Base-by-base conservation (phyloP, 2,329 filamentous ascomycete species). In the Cytospora schulzeri region DNA sequence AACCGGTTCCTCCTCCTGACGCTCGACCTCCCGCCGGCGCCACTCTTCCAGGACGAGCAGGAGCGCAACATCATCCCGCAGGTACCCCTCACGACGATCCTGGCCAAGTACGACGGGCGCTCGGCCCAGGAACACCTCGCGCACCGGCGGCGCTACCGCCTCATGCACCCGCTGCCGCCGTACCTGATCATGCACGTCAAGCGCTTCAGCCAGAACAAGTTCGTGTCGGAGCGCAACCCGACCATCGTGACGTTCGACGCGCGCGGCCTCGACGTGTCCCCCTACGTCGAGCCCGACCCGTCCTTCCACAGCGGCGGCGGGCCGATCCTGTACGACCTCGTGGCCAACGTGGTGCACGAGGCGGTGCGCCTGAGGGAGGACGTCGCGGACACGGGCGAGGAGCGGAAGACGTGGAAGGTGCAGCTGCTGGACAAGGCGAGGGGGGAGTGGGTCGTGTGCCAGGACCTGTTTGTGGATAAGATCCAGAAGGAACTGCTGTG, bases 171-270 rank as follows among this genome's bases (percentile, higher is more conserved):
- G 0, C 83, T 99, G 0, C 95, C 95, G 0, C 94, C 93, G 0
- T 98, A 90, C 74, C 86, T 99, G 22, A 82, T 95, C 60, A 92
- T 99, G 79, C 94, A 99, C 80, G 89, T 98, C 80, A 98, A 98
- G 80, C 92, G 95, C 70, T 99, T 99, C 83, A 92, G 89, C 70
- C 89, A 91, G 69, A 99, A 99, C 81, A 97, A 97, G 76, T 99
- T 99, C 73, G 91, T 99, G 24, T 87, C 90, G 2, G 94, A 98
- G 78, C 91, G 95, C 58, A 99, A 99, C 76, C 95, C 94, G 1
- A 99, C 95, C 12, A 99, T 99, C 72, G 95, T 99, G 68, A 98
- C 94, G 0, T 99, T 98, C 76, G 92, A 94, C 68, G 90, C 92
- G 5, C 85, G 89, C 66, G 73, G 89, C 51, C 86, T 99, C 11